Evolutionary conservation across 495 filamentous ascomycete genomes (phyloP).

Genomic region (Neurospora hispaniola): DNA sequence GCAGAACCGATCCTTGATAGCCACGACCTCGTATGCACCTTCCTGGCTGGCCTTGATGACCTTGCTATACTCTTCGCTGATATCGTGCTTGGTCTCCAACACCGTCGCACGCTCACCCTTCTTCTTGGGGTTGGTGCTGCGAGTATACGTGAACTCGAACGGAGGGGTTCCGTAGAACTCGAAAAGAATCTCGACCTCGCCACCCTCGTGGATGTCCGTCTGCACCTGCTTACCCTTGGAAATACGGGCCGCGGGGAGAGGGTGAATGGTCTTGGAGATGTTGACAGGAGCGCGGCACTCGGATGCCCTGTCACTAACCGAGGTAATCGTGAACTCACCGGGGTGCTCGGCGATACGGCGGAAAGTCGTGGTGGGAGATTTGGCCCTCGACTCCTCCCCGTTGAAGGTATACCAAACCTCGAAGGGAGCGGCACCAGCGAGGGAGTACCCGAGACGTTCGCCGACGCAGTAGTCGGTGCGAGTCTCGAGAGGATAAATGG

Average conservation of each 20-base stretch:
- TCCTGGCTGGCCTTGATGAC: slow-evolving; percentile 76
- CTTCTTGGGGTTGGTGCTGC: slow-evolving; percentile 71
- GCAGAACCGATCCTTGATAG: slow-evolving; percentile 87
- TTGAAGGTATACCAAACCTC: slow-evolving; percentile 87
- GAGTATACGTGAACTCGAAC: slow-evolving; percentile 94
- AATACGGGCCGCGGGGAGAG: slow-evolving; percentile 82
- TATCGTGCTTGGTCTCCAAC: slow-evolving; percentile 79
- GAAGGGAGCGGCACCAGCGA: slow-evolving; percentile 83
- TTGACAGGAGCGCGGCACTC: slow-evolving; percentile 70
- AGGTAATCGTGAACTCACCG: slow-evolving; percentile 78
- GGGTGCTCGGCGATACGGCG: slow-evolving; percentile 82
- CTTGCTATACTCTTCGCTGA: slow-evolving; percentile 69
- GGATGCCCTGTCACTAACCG: slow-evolving; percentile 69
- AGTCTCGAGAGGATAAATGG: slow-evolving; percentile 77
- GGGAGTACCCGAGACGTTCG: slow-evolving; percentile 79
- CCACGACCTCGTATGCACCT: slow-evolving; percentile 92
- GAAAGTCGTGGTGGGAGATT: slow-evolving; percentile 66
- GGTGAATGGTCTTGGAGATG: slow-evolving; percentile 72
- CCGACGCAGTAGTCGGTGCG: slow-evolving; percentile 88
- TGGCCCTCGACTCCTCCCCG: slow-evolving; percentile 63
- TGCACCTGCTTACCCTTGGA: slow-evolving; percentile 65
- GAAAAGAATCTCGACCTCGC: slow-evolving; percentile 82
- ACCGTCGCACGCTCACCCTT: slow-evolving; percentile 68
- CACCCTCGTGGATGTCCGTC: slow-evolving; percentile 93
- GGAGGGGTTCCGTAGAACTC: slow-evolving; percentile 92